Conservation (phyloP, 371 early-diverging fungal species). For the Lichtheimia ramosa region DNA sequence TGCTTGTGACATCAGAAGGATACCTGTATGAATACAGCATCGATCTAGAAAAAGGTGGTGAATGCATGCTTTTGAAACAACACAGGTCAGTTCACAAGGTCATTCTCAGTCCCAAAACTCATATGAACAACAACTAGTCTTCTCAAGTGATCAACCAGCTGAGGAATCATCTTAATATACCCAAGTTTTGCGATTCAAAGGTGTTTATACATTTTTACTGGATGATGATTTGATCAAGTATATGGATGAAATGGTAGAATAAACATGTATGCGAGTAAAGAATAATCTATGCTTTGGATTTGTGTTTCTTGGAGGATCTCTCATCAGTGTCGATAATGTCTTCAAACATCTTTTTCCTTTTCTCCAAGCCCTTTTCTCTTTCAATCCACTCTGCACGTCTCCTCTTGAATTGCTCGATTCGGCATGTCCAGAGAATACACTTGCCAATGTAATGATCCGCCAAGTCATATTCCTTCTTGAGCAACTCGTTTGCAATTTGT, state of each 20-base stretch:
- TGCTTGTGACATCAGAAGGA: slow-evolving; percentile 92
- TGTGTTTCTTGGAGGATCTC: slow-evolving; percentile 4
- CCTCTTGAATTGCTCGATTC: slow-evolving; percentile 74
- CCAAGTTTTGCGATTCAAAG: no score
- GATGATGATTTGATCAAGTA: no score
- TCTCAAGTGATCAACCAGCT: no score
- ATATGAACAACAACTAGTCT: no score
- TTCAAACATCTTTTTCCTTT: slow-evolving; percentile 73
- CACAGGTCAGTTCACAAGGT: slow-evolving; percentile 39
- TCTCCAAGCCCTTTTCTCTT: slow-evolving; percentile 69
- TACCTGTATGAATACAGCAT: slow-evolving; percentile 88
- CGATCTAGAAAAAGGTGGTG: slow-evolving; percentile 90
- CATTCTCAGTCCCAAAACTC: no score
- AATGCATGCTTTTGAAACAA: slow-evolving; percentile 84
- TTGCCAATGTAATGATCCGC: slow-evolving; percentile 70
- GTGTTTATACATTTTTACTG: no score
- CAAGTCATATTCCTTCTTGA: slow-evolving; percentile 55
- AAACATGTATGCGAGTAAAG: no score
- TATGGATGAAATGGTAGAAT: no score
- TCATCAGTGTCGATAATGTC: slow-evolving; percentile 64
- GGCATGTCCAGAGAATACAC: slow-evolving; percentile 77
- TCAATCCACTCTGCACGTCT: slow-evolving; percentile 75
- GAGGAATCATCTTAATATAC: no score
- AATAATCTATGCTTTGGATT: neutral
- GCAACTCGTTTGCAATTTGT: slow-evolving; percentile 70